Percentiles rank a stretch among this genome's conserved stretches.
Evolutionary conservation across 129 eudicot genomes (phyloP).

Genomic region (Kitagawia praeruptora): DNA sequence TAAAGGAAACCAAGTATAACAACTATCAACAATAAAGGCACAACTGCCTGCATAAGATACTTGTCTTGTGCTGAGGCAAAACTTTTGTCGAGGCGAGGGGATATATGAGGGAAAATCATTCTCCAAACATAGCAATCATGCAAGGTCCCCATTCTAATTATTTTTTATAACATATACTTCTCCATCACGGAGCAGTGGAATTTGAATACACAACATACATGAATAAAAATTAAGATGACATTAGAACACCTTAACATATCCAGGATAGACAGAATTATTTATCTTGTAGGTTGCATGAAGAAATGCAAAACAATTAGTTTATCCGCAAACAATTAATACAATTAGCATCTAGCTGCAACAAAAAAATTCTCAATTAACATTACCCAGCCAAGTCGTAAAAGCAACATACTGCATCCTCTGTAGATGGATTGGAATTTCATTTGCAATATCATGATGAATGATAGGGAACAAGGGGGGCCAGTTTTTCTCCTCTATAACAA

Average conservation of each 20-base stretch:
- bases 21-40: neutral
- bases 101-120: neutral
- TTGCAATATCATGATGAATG: conserved; percentile 82
- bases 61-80: neutral
- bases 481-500: conserved; percentile 74
- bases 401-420: conserved; percentile 92
- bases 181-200: neutral
- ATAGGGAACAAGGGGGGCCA: conserved; percentile 98
- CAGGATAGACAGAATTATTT: neutral
- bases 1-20: neutral
- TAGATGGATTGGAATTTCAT: conserved; percentile 89
- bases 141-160: neutral
- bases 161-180: neutral
- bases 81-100: neutral
- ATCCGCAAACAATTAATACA: neutral
- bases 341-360: neutral
- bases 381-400: conserved; percentile 80
- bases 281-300: neutral
- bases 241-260: neutral
- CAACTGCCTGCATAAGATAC: neutral
- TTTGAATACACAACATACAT: neutral
- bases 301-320: neutral
- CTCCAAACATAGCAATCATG: neutral
- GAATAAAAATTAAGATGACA: neutral
- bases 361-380: conserved; percentile 12